These are phyloP conservation scores for Wickerhamiella parazyma DNA, from an alignment of 805 yeast species.

Conservation along the genomic window DNA sequence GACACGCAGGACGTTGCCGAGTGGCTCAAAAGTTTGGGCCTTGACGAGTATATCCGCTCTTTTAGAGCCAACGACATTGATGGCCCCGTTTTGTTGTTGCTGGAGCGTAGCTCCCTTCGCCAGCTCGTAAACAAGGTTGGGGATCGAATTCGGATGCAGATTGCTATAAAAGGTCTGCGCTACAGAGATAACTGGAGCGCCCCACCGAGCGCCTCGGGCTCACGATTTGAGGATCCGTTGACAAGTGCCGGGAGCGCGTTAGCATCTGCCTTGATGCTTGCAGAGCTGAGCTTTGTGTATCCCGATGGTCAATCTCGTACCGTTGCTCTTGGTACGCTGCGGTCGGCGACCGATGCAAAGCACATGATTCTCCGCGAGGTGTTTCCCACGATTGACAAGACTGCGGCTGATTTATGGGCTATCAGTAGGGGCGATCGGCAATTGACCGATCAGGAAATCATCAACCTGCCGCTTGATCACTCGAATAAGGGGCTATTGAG, in stretches of 20 bases:
- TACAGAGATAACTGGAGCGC: not conserved
- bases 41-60: slow-evolving; percentile 20
- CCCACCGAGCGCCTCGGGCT: not conserved
- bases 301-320: slow-evolving; percentile 11
- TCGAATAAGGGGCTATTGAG: slow-evolving; percentile 24
- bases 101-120: slow-evolving; percentile 49
- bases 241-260: not conserved
- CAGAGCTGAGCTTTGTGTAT: slow-evolving; percentile 2
- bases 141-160: slow-evolving; percentile 59
- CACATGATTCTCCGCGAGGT: slow-evolving; percentile 9
- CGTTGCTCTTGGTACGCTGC: slow-evolving; percentile 3
- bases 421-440: slow-evolving; percentile 6
- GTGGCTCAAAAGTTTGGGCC: slow-evolving; percentile 25
- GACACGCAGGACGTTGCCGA: slow-evolving; percentile 20
- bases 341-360: slow-evolving; percentile 14
- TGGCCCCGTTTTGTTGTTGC: slow-evolving; percentile 41
- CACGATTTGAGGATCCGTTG: slow-evolving; percentile 2
- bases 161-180: slow-evolving; percentile 36
- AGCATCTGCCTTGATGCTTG: not conserved
- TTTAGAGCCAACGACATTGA: slow-evolving; percentile 39
- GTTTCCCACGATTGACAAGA: slow-evolving; percentile 12
- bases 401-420: slow-evolving; percentile 11
- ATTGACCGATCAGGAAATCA: slow-evolving; percentile 15
- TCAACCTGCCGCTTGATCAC: slow-evolving; percentile 12
- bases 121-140: slow-evolving; percentile 72